Evolutionary conservation across 2,329 filamentous ascomycete genomes (phyloP).

Genomic region (Daldinia eschscholtzii): DNA sequence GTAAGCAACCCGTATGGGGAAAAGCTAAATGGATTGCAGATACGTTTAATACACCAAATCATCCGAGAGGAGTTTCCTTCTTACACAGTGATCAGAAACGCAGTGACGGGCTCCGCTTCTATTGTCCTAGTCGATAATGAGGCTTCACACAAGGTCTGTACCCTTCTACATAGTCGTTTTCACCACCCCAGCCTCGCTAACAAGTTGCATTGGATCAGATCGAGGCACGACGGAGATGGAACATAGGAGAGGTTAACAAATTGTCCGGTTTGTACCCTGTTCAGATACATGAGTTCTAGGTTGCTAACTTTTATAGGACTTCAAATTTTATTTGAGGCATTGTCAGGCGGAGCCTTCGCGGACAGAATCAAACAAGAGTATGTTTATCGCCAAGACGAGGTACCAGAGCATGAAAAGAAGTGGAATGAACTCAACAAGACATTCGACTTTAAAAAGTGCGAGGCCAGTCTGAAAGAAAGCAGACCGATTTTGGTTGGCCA

Average conservation of each 20-base stretch:
- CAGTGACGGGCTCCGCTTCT: constrained; percentile 38
- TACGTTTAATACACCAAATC: constrained; percentile 48
- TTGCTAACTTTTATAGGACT: constrained; percentile 41
- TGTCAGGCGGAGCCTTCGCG: constrained; percentile 50
- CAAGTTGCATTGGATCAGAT: constrained; percentile 6
- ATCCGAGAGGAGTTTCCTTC: constrained; percentile 43
- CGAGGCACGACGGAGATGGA: background rate
- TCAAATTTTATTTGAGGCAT: constrained; percentile 53
- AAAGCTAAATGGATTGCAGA: constrained; percentile 48
- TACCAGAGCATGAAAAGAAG: background rate
- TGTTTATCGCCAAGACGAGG: constrained; percentile 6
- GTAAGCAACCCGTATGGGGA: constrained; percentile 45
- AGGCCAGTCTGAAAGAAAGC: constrained; percentile 49
- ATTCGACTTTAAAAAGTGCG: constrained; percentile 37
- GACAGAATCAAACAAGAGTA: constrained; percentile 32
- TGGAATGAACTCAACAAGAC: constrained; percentile 21
- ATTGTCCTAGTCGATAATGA: constrained; percentile 1
- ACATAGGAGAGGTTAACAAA: constrained; percentile 8
- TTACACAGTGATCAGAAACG: constrained; percentile 28
- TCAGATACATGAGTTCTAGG: background rate
- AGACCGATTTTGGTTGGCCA: constrained; percentile 68
- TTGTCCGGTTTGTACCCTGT: constrained; percentile 26
- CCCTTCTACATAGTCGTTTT: background rate
- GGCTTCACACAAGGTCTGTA: constrained; percentile 23
- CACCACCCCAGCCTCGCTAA: background rate